phyloP scores from a whole-genome alignment of 495 filamentous ascomycete genomes.

The Friedmanniomyces simplex region DNA sequence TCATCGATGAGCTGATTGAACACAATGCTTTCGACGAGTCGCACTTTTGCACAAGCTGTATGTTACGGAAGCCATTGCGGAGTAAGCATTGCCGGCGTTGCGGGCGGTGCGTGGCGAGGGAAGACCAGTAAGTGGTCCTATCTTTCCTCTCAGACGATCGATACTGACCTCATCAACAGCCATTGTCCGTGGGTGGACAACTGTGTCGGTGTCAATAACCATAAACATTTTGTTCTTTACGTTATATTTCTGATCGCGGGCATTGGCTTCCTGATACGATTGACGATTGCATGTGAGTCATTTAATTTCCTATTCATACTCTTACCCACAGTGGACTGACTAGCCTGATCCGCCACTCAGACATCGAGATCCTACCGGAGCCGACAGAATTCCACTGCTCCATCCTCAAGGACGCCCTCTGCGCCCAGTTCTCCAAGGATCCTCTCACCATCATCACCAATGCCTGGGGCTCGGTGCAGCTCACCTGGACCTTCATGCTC shows the following conservation, averaged over 20 bases:
- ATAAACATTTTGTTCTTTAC: slow-evolving; percentile 90
- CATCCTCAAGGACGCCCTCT: slow-evolving; percentile 62
- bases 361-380: slow-evolving; percentile 36
- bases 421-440: slow-evolving; percentile 64
- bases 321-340: neutral
- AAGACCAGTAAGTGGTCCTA: slow-evolving; percentile 70
- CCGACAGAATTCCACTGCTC: slow-evolving; percentile 47
- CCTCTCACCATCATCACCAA: slow-evolving; percentile 69
- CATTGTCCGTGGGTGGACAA: slow-evolving; percentile 98
- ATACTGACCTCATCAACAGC: slow-evolving; percentile 42
- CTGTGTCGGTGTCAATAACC: slow-evolving; percentile 88
- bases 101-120: slow-evolving; percentile 84
- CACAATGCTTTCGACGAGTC: slow-evolving; percentile 85
- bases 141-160: neutral
- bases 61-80: slow-evolving; percentile 80
- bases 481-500: slow-evolving; percentile 93
- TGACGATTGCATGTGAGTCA: slow-evolving; percentile 38
- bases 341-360: slow-evolving; percentile 24
- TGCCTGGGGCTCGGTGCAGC: slow-evolving; percentile 69
- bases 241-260: slow-evolving; percentile 65
- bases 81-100: slow-evolving; percentile 94
- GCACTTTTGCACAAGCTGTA: slow-evolving; percentile 88
- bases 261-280: slow-evolving; percentile 47
- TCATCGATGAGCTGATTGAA: slow-evolving; percentile 72
- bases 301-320: neutral